Evolutionary conservation across 2,329 filamentous ascomycete species (phyloP), one percentile per base, ranked within the genome.

Genomic region (Xylaria polymorpha): DNA sequence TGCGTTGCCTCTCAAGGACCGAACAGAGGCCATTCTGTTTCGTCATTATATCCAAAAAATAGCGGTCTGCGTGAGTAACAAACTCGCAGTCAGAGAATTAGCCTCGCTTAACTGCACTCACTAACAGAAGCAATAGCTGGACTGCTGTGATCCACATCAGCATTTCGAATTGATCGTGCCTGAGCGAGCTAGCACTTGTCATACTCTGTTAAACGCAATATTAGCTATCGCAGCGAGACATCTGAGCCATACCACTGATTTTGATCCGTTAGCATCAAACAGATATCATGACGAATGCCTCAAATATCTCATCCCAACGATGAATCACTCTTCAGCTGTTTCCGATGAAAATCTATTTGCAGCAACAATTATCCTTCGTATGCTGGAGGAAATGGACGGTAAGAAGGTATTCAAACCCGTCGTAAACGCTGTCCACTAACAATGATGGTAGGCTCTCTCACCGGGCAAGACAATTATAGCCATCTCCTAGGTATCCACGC

Each of bases 111-210:
- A n/a, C 25, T 22, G 12, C n/a, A 35, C 32, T 32, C 37, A 64
- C 74, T 77, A 55, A 77, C 58, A 14, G 15, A 14, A 64, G 18
- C 39, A 50, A n/a, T 39, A 79, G 78, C 70, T 79, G 53, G 78
- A 79, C 60, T 71, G 77, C 10, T 78, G 76, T 61, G 78, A 79
- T 62, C 77, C 77, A 15, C 66, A 72, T 61, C 79, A 76, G 20
- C 85, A 87, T 67, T 90, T 90, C 71, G 83, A 85, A 64, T 80
- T 82, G 0, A 79, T 85, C 6, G 86, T 89, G 0, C 87, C 87
- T 0, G 81, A 85, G 63, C 80, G 85, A 22, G 86, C 87, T 4
- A 82, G 81, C 14, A 81, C 78, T 1, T 87, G 83, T 61, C 84
- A 84, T 0, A 83, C 85, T 2, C 80, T 90, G 4, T 79, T 88